phyloP scores from a whole-genome alignment of 768 basidiomycete species.

The Lactarius pseudohatsudake region DNA sequence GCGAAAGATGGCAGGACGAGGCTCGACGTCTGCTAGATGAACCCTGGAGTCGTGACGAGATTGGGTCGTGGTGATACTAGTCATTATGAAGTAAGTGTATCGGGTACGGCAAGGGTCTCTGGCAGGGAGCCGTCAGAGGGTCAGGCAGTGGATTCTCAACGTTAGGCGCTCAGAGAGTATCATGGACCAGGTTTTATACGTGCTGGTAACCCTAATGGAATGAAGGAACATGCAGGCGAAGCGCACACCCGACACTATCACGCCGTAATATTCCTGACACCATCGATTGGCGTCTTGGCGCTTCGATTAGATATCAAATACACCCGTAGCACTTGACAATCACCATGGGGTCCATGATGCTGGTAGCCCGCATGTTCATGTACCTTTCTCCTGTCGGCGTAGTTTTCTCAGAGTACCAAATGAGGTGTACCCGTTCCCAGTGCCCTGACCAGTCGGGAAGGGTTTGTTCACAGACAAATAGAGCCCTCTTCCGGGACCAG shows the following conservation, averaged over 20 bases:
- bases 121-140: not conserved
- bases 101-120: not conserved
- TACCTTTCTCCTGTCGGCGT: not conserved
- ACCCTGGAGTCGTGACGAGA: constrained; percentile 30
- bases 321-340: not conserved
- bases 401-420: not conserved
- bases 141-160: not conserved
- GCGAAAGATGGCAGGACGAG: constrained; percentile 41
- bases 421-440: not conserved
- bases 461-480: not conserved
- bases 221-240: not conserved
- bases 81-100: constrained; percentile 4
- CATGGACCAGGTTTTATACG: constrained; percentile 14
- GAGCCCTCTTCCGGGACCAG: not conserved
- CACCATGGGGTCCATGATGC: not conserved
- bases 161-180: not conserved
- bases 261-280: not conserved
- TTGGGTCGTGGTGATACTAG: not conserved
- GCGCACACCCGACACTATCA: not conserved
- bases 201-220: not conserved
- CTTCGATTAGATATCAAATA: not conserved
- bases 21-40: constrained; percentile 44
- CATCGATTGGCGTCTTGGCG: constrained; percentile 2
- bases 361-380: not conserved
- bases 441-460: not conserved